Conservation (phyloP, 441 rosid genomes). For the Euphorbia celastroides region DNA sequence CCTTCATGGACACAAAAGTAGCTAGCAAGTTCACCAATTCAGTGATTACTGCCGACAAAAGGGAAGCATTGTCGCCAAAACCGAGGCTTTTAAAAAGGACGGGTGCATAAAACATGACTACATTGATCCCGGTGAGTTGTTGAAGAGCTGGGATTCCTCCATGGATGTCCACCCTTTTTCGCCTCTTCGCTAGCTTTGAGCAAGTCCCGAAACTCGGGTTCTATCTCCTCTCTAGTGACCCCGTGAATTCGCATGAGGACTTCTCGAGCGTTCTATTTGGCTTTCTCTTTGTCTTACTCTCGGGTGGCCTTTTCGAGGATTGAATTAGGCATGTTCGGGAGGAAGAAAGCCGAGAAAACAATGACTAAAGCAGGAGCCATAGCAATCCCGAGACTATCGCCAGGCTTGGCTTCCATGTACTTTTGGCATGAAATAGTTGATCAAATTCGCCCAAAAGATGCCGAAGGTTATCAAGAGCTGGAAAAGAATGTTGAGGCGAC, state of each 20-base stretch:
- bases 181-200: constrained; percentile 66
- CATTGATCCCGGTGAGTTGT: constrained; percentile 71
- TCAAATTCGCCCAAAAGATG: neutral
- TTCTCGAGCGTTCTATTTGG: neutral
- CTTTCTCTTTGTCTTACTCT: constrained; percentile 17
- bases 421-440: constrained; percentile 46
- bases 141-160: constrained; percentile 28
- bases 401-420: constrained; percentile 44
- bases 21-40: constrained; percentile 48
- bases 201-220: constrained; percentile 61
- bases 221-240: constrained; percentile 35
- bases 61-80: constrained; percentile 50
- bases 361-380: constrained; percentile 57
- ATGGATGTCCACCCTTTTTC: constrained; percentile 47
- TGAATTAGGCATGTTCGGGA: constrained; percentile 78
- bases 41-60: constrained; percentile 33
- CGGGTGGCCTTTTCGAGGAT: constrained; percentile 60
- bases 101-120: constrained; percentile 79
- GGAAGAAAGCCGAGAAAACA: constrained; percentile 44
- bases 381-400: constrained; percentile 73
- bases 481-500: constrained; percentile 65
- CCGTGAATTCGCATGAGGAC: constrained; percentile 16
- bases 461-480: constrained; percentile 70
- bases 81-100: constrained; percentile 76
- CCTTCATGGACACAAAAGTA: constrained; percentile 49